phyloP scores from a whole-genome alignment of 2,329 filamentous ascomycete genomes.

The Alternaria atra region DNA sequence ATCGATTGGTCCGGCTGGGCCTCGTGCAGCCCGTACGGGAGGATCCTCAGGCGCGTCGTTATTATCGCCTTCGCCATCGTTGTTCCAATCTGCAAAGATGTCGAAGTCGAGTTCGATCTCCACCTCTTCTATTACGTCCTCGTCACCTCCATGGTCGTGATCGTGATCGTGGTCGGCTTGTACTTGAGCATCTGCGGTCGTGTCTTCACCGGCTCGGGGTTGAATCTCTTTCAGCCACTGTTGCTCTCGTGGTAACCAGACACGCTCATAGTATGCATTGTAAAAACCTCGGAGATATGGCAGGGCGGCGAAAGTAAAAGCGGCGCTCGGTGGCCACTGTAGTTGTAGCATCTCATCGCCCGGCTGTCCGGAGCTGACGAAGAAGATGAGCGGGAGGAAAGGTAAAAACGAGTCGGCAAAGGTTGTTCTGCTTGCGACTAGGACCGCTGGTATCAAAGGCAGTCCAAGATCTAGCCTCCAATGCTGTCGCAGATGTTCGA shows the following conservation, averaged over 20 bases:
- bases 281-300: constrained; percentile 73
- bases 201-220: constrained; percentile 58
- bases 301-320: constrained; percentile 70
- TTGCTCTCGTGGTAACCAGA: constrained; percentile 66
- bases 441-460: constrained; percentile 71
- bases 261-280: constrained; percentile 67
- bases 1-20: constrained; percentile 41
- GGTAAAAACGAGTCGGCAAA: constrained; percentile 71
- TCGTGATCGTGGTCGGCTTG: constrained; percentile 31
- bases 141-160: constrained; percentile 50
- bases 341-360: constrained; percentile 59
- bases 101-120: constrained; percentile 53
- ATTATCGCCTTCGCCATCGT: constrained; percentile 41
- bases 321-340: constrained; percentile 73
- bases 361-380: constrained; percentile 61
- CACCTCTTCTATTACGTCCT: constrained; percentile 59
- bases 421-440: constrained; percentile 73
- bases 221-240: constrained; percentile 71
- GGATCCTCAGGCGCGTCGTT: constrained; percentile 52
- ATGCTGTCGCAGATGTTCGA: constrained; percentile 47
- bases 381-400: constrained; percentile 69
- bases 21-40: constrained; percentile 38
- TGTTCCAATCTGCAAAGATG: constrained; percentile 58
- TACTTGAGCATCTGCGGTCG: constrained; percentile 22
- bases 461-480: constrained; percentile 68